Evolutionary conservation across 106 monocot genomes (phyloP), one percentile per base, ranked within the genome.

Genomic region (Dendrobium nobile): DNA sequence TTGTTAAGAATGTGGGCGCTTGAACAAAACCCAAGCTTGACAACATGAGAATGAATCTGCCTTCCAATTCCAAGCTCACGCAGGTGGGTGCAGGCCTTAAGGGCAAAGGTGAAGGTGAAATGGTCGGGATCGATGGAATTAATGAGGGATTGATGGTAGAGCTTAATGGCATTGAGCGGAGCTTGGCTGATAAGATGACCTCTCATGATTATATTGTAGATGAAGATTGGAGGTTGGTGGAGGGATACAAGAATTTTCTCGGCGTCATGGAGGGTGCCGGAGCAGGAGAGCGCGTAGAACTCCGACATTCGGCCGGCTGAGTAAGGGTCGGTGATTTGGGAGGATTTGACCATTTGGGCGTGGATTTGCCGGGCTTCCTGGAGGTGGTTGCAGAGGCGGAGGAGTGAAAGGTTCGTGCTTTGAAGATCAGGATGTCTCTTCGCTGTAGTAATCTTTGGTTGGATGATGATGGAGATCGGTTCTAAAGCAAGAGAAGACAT

Each of bases 21-120:
- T 7, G 73, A 73, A 1, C 28, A 47, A n/a, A 88, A 47, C 22
- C 85, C 88, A 9, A 67, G 84, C 73, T 89, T 87, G 47, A 85
- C 7, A 18, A 68, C 81, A 0, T 83, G 91, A 43, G 77, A 72
- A 64, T 95, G 94, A 73, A 92, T 65, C 85, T 92, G 91, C 11
- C 19, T 20, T 19, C 86, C 91, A 37, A 67, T 3, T 16, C 22
- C n/a, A 9, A 80, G 75, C 9, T 74, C 77, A 13, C 64, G 77
- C 27, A 84, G 43, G 28, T 75, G 77, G 51, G 90, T 87, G 84
- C 84, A 85, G 8, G 91, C 85, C 80, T 88, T 90, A 76, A 95
- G 94, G 41, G 87, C 87, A 78, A 92, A 88, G 40, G 90, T 88
- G 85, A 88, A 82, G 26, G 91, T 81, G 88, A 90, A 90, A 75